phyloP scores from a whole-genome alignment of 2,329 filamentous ascomycete species.

The Cercospora nicotianae region DNA sequence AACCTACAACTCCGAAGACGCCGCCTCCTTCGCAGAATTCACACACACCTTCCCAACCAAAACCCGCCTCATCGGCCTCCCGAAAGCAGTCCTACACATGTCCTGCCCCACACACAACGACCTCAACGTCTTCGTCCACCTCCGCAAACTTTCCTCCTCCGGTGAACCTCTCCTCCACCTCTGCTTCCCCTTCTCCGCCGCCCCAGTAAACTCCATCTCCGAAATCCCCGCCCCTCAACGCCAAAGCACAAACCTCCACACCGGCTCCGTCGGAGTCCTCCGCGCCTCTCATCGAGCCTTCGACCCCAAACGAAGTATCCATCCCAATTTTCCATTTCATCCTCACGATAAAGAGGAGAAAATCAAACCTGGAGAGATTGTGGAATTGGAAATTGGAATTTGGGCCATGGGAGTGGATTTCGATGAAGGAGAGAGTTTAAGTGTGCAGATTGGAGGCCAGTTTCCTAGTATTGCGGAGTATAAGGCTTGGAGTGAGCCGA shows the following conservation, averaged over 20 bases:
- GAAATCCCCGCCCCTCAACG: slow-evolving; percentile 41
- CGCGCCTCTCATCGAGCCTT: slow-evolving; percentile 24
- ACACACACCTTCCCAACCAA: slow-evolving; percentile 43
- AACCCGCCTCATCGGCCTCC: slow-evolving; percentile 47
- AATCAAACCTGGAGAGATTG: slow-evolving; percentile 44
- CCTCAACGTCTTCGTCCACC: slow-evolving; percentile 26
- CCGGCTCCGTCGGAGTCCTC: slow-evolving; percentile 21
- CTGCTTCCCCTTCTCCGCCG: slow-evolving; percentile 21
- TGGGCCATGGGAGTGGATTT: slow-evolving; percentile 52
- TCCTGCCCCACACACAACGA: slow-evolving; percentile 33
- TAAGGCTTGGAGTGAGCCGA: slow-evolving; percentile 41
- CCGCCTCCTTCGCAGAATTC: slow-evolving; percentile 34
- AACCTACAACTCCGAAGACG: slow-evolving; percentile 27
- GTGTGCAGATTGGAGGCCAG: slow-evolving; percentile 16
- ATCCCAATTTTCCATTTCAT: slow-evolving; percentile 23
- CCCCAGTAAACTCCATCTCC: slow-evolving; percentile 41
- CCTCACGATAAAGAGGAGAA: slow-evolving; percentile 39
- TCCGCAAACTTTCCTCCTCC: slow-evolving; percentile 24
- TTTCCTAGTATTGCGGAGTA: slow-evolving; percentile 44
- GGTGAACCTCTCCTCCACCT: slow-evolving; percentile 23
- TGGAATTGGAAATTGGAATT: slow-evolving; percentile 51
- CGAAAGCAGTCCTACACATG: slow-evolving; percentile 50
- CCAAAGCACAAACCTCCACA: slow-evolving; percentile 20
- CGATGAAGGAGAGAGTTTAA: slow-evolving; percentile 43
- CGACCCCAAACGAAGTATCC: slow-evolving; percentile 13